These are phyloP conservation scores for Hyphodiscus sp. DNA, from an alignment of 2,329 filamentous ascomycete species.

Conservation along the genomic window DNA sequence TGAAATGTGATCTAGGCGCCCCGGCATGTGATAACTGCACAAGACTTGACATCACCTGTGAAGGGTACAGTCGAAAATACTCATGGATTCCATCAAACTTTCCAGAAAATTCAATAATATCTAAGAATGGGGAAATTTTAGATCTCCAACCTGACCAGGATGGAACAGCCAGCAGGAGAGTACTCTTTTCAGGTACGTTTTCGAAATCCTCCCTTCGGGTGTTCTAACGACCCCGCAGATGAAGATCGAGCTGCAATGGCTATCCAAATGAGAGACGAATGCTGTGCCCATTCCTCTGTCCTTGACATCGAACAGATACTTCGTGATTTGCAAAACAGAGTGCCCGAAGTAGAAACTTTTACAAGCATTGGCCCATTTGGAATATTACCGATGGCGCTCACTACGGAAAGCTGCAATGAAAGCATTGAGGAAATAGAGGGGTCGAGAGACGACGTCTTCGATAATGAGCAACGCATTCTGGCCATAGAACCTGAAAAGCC, in stretches of 20 bases:
- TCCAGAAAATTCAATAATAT: background rate
- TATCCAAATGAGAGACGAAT: slow-evolving; percentile 10
- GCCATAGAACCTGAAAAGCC: no score
- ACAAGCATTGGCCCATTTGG: no score
- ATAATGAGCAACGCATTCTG: no score
- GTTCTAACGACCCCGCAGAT: background rate
- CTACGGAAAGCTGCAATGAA: no score
- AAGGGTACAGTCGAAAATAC: slow-evolving; percentile 12
- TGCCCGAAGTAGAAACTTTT: no score
- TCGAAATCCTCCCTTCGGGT: slow-evolving; percentile 2
- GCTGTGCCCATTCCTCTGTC: slow-evolving; percentile 3
- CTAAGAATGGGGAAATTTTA: no score
- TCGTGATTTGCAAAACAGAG: background rate
- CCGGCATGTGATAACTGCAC: slow-evolving; percentile 11
- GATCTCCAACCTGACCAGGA: no score
- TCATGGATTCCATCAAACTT: slow-evolving; percentile 10
- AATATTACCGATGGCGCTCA: no score
- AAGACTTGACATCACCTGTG: slow-evolving; percentile 8
- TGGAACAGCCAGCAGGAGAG: no score
- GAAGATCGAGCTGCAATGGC: slow-evolving; percentile 8
- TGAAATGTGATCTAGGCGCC: slow-evolving; percentile 13
- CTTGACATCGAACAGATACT: slow-evolving; percentile 10
- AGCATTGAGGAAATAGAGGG: no score
- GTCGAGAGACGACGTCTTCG: no score
- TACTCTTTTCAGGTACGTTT: no score